Conservation (phyloP, 176 grass and related monocot genomes). For the Ananas comosus region DNA sequence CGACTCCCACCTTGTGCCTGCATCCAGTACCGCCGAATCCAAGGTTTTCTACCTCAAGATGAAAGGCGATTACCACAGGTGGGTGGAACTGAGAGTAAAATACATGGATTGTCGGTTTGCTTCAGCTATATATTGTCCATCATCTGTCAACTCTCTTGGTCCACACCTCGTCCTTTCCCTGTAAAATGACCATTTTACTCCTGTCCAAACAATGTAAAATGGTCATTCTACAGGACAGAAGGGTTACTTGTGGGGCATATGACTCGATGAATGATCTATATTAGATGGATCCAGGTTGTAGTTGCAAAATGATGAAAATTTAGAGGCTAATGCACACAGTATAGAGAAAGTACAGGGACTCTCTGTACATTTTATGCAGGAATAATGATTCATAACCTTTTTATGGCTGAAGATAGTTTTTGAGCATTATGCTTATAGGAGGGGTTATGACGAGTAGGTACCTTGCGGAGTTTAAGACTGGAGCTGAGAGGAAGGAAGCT, state of each 20-base stretch:
- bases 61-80: constrained; percentile 97
- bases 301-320: too few relatives aligned
- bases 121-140: too few relatives aligned
- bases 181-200: not conserved
- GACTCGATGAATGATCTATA: too few relatives aligned
- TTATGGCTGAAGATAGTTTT: too few relatives aligned
- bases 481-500: constrained; percentile 57
- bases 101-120: not conserved
- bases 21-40: constrained; percentile 53
- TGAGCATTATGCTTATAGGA: too few relatives aligned
- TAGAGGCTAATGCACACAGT: too few relatives aligned
- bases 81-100: not conserved
- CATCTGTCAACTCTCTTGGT: too few relatives aligned
- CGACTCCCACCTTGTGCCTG: constrained; percentile 73
- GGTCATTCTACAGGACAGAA: not conserved
- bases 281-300: too few relatives aligned
- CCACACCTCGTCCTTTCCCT: too few relatives aligned
- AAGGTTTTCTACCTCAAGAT: constrained; percentile 96
- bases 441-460: constrained; percentile 33
- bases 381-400: too few relatives aligned
- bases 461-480: constrained; percentile 76
- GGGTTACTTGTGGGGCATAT: not conserved
- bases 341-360: too few relatives aligned
- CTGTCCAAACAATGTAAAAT: not conserved
- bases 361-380: too few relatives aligned